Base-by-base conservation (phyloP, 23 red algal genomes). In the Gracilaria domingensis region DNA sequence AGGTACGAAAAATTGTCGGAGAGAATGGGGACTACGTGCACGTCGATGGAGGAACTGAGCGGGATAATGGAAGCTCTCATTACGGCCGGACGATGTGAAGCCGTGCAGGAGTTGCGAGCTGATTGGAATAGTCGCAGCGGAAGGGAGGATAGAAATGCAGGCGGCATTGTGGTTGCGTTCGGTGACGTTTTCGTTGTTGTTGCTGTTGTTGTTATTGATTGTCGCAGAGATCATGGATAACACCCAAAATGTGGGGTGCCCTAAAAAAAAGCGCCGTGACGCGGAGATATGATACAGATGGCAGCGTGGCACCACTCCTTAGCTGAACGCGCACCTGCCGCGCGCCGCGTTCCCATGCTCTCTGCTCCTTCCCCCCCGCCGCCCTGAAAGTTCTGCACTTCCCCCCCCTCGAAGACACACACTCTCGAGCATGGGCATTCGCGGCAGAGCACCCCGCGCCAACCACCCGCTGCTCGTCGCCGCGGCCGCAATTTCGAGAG, bases 1-100 rank as follows among this genome's bases (percentile, higher is more conserved):
- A 99, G 71, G 86, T 99, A 99, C 37, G 93, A 89, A 56, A 96
- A 96, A 60, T 99, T 99, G 59, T 95, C 94, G 57, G 61, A 78
- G 30, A 91, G 81, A 35, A 91, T 80, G 0, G 94, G 94, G 35
- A 91, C 57, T 30, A 92, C 80, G 79, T 92, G 77, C 29, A 92
- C 89, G 42, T 92, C 89, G 23, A 92, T 30, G 9, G 89, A 74
- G 47, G 66, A 54, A 49, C 35, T 89, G 24, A 89, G 85, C 20
- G 69, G 70, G 20, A 89, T 39, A 28, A 61, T 21, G 21, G 82
- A 36, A 21, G 37, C 59, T 4, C 79, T 65, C 79, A 82, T 82
- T 48, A 17, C 34, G 18, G 42, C 45, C 4, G 72, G 40, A 20
- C 40, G 40, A n/a, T 20, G 72, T 8, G 72, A 77, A 9, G 50